Evolutionary conservation across 805 yeast genomes (phyloP), one percentile per base, ranked within the genome.

Genomic region (Kuraishia capsulata): DNA sequence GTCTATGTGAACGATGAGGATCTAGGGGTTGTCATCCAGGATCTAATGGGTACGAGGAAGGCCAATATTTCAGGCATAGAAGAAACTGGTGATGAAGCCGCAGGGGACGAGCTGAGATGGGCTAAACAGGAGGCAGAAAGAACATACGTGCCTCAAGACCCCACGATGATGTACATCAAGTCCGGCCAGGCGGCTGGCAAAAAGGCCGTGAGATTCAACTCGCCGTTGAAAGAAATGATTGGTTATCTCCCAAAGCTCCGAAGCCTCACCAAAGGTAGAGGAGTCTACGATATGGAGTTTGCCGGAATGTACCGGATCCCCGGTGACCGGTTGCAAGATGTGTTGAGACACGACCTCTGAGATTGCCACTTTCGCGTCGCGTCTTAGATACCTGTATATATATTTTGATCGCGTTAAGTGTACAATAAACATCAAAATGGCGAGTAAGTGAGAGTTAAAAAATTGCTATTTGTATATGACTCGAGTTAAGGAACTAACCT

Each of bases 191-290:
- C 54, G 6, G 36, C 46, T 0, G 61, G 61, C 16, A 76, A 66
- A 45, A 73, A 85, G 58, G 59, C 71, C 5, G 73, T 92, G 25
- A 64, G 64, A n/a, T 96, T 96, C 0, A 73, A 71, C 37, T 89
- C 88, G 0, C 97, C 98, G 3, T 64, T 92, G 52, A 71, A 80
- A 43, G 94, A 82, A 43, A 88, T 92, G 96, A 73, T 88, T 35
- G 96, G 97, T 0, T 92, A 92, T 55, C 67, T 87, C 42, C 76
- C 79, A 9, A 75, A 73, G 43, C 62, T 92, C 34, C 63, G 97
- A 49, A 80, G 92, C 28, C 62, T 88, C 48, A 89, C 97, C 0
- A 88, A 87, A 52, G 98, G 98, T 1, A 69, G 95, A 32, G 95
- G 89, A 2, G 72, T 78, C 2, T 88, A 84, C 56, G 76, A 77